Evolutionary conservation across 352 stramenopile species (phyloP).

Genomic region (Pythium scleroteichum): DNA sequence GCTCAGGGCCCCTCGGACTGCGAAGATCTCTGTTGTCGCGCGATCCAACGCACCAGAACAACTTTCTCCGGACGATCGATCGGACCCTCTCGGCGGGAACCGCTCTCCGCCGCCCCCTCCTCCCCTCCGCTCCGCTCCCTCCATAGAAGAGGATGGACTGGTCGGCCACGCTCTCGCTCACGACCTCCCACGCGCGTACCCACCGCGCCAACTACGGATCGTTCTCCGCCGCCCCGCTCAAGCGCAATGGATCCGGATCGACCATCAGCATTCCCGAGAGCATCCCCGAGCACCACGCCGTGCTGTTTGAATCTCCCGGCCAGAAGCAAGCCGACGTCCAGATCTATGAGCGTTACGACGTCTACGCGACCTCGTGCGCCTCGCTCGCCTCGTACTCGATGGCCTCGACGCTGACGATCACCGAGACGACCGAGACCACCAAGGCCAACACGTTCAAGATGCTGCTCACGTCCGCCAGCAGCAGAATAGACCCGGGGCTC

Average conservation of each 20-base stretch:
- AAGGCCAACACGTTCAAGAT: conserved; percentile 28
- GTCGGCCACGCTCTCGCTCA: conserved; percentile 69
- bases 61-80: neutral
- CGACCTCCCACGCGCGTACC: conserved; percentile 37
- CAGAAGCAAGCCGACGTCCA: conserved; percentile 5
- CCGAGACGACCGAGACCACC: conserved; percentile 8
- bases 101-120: conserved; percentile 4
- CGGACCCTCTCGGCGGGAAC: neutral
- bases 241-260: conserved; percentile 16
- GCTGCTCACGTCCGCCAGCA: conserved; percentile 20
- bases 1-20: neutral
- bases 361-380: neutral
- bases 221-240: conserved; percentile 31
- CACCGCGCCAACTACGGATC: conserved; percentile 56
- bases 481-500: conserved; percentile 2
- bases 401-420: conserved; percentile 31
- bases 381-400: neutral
- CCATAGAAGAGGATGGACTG: conserved; percentile 55
- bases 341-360: conserved; percentile 9
- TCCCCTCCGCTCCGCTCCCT: neutral
- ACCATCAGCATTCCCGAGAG: conserved; percentile 71
- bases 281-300: conserved; percentile 74
- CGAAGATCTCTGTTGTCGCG: neutral
- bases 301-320: conserved; percentile 56
- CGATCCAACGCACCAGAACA: conserved; percentile 2